Evolutionary conservation across 2,329 filamentous ascomycete species (phyloP).

Genomic region (Paramyrothecium sp.): DNA sequence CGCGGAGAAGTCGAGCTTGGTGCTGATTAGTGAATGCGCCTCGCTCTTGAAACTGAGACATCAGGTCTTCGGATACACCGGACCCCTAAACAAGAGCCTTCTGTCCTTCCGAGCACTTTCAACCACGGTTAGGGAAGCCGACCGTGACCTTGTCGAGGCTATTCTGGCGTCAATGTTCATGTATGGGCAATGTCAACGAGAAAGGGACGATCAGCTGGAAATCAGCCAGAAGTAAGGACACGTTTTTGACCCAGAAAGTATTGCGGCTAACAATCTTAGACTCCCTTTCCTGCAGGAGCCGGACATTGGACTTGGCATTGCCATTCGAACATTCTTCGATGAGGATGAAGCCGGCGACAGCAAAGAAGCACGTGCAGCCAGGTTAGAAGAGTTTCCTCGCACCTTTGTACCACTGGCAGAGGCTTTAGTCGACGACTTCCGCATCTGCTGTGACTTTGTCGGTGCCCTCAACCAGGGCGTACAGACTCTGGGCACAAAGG

Average conservation of each 20-base stretch:
- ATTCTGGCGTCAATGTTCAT: conserved; percentile 78
- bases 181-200: conserved; percentile 73
- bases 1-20: conserved; percentile 73
- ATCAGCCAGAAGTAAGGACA: conserved; percentile 67
- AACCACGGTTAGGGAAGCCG: conserved; percentile 71
- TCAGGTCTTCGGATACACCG: conserved; percentile 85
- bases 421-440: conserved; percentile 58
- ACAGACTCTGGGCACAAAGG: conserved; percentile 48
- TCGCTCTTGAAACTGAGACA: conserved; percentile 82
- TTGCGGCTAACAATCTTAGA: conserved; percentile 26
- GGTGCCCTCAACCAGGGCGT: conserved; percentile 56
- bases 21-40: conserved; percentile 83
- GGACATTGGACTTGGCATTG: conserved; percentile 75
- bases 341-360: conserved; percentile 63
- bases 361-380: conserved; percentile 40
- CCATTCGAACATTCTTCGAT: conserved; percentile 76
- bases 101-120: conserved; percentile 84
- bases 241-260: not conserved
- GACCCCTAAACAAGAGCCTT: conserved; percentile 86
- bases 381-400: conserved; percentile 49
- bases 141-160: conserved; percentile 83
- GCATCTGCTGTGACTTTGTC: conserved; percentile 57
- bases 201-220: conserved; percentile 63
- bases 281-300: conserved; percentile 69
- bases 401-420: conserved; percentile 59